Evolutionary conservation across 2,329 filamentous ascomycete genomes (phyloP).

Genomic region (Monosporascus ibericus): DNA sequence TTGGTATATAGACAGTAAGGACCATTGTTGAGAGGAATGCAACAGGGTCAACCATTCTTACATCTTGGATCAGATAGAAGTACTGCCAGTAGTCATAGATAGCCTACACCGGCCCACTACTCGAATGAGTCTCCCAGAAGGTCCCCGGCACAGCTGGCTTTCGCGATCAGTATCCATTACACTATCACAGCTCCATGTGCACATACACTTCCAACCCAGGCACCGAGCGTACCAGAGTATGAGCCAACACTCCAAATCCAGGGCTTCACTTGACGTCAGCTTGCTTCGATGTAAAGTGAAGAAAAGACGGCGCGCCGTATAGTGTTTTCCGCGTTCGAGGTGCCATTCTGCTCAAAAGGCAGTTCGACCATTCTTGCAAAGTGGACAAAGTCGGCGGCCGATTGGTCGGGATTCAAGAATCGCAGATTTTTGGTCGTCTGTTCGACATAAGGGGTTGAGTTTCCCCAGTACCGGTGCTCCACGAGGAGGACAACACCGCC

Average conservation of each 20-base stretch:
- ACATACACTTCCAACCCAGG: constrained; percentile 42
- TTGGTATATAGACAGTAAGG: background rate
- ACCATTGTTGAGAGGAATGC: background rate
- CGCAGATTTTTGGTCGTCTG: constrained; percentile 47
- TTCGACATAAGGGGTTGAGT: constrained; percentile 44
- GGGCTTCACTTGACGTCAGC: constrained; percentile 27
- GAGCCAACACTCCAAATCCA: constrained; percentile 53
- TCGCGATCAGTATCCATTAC: constrained; percentile 3
- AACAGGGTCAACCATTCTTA: background rate
- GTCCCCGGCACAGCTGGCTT: constrained; percentile 39
- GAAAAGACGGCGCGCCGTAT: constrained; percentile 15
- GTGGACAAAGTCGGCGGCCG: constrained; percentile 46
- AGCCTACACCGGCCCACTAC: constrained; percentile 48
- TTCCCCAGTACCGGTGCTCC: constrained; percentile 55
- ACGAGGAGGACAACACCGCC: constrained; percentile 48
- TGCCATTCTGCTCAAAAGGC: constrained; percentile 43
- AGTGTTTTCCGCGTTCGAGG: constrained; percentile 43
- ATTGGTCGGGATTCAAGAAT: constrained; percentile 47
- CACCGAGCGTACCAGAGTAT: constrained; percentile 49
- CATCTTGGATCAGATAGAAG: constrained; percentile 47
- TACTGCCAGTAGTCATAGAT: constrained; percentile 55
- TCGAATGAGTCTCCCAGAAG: constrained; percentile 55
- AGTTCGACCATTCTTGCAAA: constrained; percentile 48
- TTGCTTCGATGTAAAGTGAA: fast-evolving
- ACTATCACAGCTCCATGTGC: background rate